Evolutionary conservation across 2,329 filamentous ascomycete genomes (phyloP).

Genomic region (Sphaerulina musiva): DNA sequence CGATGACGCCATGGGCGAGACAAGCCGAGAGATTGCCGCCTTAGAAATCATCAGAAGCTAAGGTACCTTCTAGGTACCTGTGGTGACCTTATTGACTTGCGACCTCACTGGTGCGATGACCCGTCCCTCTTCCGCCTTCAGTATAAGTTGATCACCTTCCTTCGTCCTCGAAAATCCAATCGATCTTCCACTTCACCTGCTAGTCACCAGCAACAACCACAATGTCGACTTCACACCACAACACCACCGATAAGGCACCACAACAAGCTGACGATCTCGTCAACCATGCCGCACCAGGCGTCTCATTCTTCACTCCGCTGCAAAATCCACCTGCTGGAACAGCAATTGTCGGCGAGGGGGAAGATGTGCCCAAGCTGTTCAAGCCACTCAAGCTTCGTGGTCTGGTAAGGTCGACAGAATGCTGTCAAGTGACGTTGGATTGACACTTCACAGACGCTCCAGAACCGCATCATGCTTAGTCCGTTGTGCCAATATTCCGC

Average conservation of each 20-base stretch:
- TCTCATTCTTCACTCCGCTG: slow-evolving; percentile 45
- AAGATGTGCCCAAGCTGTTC: slow-evolving; percentile 54
- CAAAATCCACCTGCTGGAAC: slow-evolving; percentile 45
- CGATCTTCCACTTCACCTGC: background rate
- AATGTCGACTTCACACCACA: slow-evolving; percentile 30
- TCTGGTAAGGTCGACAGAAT: slow-evolving; percentile 25
- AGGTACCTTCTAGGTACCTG: too few relatives aligned
- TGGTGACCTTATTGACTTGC: background rate
- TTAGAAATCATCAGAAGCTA: slow-evolving; percentile 6
- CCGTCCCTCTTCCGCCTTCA: background rate
- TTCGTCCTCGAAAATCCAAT: background rate
- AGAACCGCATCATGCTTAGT: slow-evolving; percentile 52
- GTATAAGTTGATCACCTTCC: background rate
- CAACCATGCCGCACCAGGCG: slow-evolving; percentile 41
- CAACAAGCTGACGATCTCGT: slow-evolving; percentile 24
- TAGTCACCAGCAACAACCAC: background rate
- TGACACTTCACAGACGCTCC: slow-evolving; percentile 13
- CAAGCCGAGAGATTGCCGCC: background rate
- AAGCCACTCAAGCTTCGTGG: slow-evolving; percentile 52
- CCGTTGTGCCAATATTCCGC: slow-evolving; percentile 63
- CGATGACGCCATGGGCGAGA: slow-evolving; percentile 5
- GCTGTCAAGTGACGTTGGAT: background rate
- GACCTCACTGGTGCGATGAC: background rate
- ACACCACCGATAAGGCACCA: slow-evolving; percentile 17
- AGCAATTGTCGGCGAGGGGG: slow-evolving; percentile 42